Evolutionary conservation across 2,329 filamentous ascomycete genomes (phyloP).

Genomic region (Hypoxylon sp.): DNA sequence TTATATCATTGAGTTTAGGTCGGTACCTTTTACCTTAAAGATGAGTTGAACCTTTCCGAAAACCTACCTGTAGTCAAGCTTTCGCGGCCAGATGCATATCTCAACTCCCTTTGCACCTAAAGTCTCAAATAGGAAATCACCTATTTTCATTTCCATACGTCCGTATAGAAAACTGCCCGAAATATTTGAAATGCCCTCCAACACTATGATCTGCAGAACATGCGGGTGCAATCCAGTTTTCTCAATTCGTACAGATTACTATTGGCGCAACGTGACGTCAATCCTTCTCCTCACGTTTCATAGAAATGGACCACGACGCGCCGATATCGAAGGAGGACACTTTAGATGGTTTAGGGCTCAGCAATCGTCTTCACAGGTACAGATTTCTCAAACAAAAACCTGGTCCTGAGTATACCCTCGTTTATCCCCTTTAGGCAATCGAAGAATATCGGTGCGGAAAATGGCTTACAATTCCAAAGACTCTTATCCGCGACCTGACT

Average conservation of each 20-base stretch:
- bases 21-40: not conserved
- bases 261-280: slow-evolving; percentile 52
- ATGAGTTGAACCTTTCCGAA: not conserved
- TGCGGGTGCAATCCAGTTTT: slow-evolving; percentile 48
- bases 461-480: slow-evolving; percentile 52
- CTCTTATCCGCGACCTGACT: slow-evolving; percentile 74
- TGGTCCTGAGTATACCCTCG: slow-evolving; percentile 7
- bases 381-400: not conserved
- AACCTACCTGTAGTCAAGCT: not conserved
- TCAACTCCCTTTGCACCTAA: slow-evolving; percentile 5
- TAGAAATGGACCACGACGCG: slow-evolving; percentile 42
- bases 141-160: not conserved
- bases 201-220: slow-evolving; percentile 26
- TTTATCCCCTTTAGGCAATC: slow-evolving; percentile 4
- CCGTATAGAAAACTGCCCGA: not conserved
- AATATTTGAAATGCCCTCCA: slow-evolving; percentile 5
- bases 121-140: not conserved
- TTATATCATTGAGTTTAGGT: not conserved
- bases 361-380: slow-evolving; percentile 25
- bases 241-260: slow-evolving; percentile 26
- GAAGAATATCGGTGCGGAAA: slow-evolving; percentile 13
- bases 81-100: not conserved
- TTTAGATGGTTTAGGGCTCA: slow-evolving; percentile 20
- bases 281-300: slow-evolving; percentile 47
- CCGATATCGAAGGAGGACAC: slow-evolving; percentile 31